Evolutionary conservation across 2,329 filamentous ascomycete genomes (phyloP), one percentile per base, ranked within the genome.

Genomic region (Paraphaeosphaeria sporulosa): DNA sequence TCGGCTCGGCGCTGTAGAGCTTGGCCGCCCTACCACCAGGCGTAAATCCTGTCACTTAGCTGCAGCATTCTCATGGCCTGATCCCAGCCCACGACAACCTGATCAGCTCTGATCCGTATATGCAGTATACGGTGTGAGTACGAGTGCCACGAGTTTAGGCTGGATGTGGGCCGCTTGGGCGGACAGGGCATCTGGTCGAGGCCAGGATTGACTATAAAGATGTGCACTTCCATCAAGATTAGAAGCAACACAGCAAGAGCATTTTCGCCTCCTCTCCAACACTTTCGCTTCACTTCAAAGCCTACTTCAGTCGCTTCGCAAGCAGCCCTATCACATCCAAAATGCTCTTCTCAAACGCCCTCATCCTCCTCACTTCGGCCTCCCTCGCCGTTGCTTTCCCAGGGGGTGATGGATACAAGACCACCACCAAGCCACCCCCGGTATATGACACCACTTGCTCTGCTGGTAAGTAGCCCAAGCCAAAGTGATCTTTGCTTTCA

Each of bases 341-440:
- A 10, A 72, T 72, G 69, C 62, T 68, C 55, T 65, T 64, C 64
- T 59, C 63, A 15, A 62, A 58, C 23, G 55, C 59, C 46, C 32
- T 70, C 27, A 12, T 70, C 23, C 51, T 70, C 43, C 25, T 70
- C 52, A 64, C 67, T 47, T 67, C 63, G 40, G 64, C 59, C 25
- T 64, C 66, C 43, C 17, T 65, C 13, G 60, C 51, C 23, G 52
- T 57, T 51, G 66, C 64, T 51, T 40, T 70, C 9, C 68, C 68
- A 10, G 63, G 60, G n/a, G 51, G 51, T 12, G 21, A 32, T 7
- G 25, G 36, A 13, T 27, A 19, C 19, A 40, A n/a, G n/a, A 58
- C 27, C 51, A 8, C 40, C n/a, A 15, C 49, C 34, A 12, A 23
- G 47, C 25, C 57, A 49, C 59, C 55, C 34, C 57, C 61, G 21